Evolutionary conservation across 1,284 basidiomycete genomes (phyloP), one percentile per base, ranked within the genome.

Genomic region (Tilletiopsis washingtonensis): DNA sequence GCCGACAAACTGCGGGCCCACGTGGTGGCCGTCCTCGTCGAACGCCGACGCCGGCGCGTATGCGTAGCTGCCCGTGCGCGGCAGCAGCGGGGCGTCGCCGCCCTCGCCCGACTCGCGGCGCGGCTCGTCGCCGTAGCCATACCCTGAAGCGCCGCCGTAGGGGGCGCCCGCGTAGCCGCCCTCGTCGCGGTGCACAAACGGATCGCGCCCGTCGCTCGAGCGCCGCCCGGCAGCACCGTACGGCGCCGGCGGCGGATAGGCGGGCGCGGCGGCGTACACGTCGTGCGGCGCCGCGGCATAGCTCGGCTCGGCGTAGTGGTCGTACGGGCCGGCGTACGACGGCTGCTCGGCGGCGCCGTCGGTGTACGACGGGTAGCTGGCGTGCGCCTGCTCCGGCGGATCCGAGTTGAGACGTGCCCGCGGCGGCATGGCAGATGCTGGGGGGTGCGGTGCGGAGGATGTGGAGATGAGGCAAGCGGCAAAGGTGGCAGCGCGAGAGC

Each of bases 1-100:
- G 12, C 32, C 32, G 32, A 34, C 32, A 34, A 34, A 23, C 14
- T n/a, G 25, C 6, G 57, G 56, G 2, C 64, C 62, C 20, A 64
- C 44, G 37, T 62, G 59, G 49, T 61, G 57, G n/a, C 62, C 64
- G 17, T 64, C 53, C 38, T 56, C 55, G 40, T 64, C 62, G 40
- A 69, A 69, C 36, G 59, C 54, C 4, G 55, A 55, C 5, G 66
- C 66, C 14, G 66, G 66, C 12, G 64, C 66, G 43, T 64, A 67
- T 4, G 52, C 57, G 38, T 64, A 62, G 37, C 56, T 53, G 47
- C 63, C 61, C 6, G 56, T 38, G 5, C 45, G 23, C 3, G 63
- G 63, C 20, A 63, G 26, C 17, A 63, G 61, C 9, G 63, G 63
- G 7, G 60, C 54, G 37, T 62, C 59, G 34, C 55, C 55, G 15